These are phyloP conservation scores for Vanrija humicola DNA, from an alignment of 1,284 basidiomycete genomes.

Conservation along the genomic window DNA sequence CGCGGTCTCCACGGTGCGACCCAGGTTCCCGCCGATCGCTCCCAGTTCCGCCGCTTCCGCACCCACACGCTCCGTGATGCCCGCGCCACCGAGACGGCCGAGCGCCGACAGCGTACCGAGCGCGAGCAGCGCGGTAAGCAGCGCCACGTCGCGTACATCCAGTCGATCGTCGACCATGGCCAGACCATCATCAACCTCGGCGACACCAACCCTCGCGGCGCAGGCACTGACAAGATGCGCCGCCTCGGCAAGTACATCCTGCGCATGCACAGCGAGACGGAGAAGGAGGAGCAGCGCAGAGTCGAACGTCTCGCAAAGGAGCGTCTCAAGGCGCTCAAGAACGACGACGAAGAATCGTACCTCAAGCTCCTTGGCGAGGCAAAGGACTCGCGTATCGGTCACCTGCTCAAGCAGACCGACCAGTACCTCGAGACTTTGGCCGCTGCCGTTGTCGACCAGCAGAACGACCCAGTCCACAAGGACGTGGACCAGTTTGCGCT, in stretches of 20 bases:
- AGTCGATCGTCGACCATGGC: constrained; percentile 82
- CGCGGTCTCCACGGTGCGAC: constrained; percentile 84
- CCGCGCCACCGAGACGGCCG: constrained; percentile 81
- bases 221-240: constrained; percentile 42
- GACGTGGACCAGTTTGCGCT: constrained; percentile 47
- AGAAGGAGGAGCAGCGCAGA: constrained; percentile 58
- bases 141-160: constrained; percentile 92
- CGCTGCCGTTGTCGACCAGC: constrained; percentile 90
- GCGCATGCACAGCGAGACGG: constrained; percentile 53
- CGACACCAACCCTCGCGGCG: constrained; percentile 44
- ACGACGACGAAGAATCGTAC: constrained; percentile 98
- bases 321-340: constrained; percentile 95
- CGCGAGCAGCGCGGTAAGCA: constrained; percentile 91
- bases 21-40: constrained; percentile 85
- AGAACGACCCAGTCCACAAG: constrained; percentile 63
- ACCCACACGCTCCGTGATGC: constrained; percentile 88
- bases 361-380: constrained; percentile 99
- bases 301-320: constrained; percentile 96
- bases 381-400: constrained; percentile 98
- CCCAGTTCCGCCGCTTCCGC: constrained; percentile 82
- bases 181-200: constrained; percentile 62
- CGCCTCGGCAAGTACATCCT: constrained; percentile 51
- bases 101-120: constrained; percentile 86
- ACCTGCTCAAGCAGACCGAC: constrained; percentile 91
- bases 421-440: constrained; percentile 91